Base-by-base conservation (phyloP, 331 rosid genomes). In the Stylosanthes scabra region DNA sequence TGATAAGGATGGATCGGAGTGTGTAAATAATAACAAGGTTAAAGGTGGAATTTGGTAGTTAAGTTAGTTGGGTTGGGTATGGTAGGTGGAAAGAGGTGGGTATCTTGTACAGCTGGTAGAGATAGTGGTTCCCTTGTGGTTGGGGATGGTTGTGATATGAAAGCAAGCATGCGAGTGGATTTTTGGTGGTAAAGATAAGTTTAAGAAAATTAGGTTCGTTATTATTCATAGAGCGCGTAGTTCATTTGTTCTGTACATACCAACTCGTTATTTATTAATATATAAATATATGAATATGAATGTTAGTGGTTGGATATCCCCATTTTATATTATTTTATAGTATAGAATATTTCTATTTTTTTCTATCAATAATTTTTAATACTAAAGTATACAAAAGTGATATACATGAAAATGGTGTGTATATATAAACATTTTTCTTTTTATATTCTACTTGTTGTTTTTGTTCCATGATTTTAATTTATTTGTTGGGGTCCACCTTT, bases 1-100 rank as follows among this genome's bases (percentile, higher is more conserved):
- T 86, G 74, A 8, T 85, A 72, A 9, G 72, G 80, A 63, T 82
- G 59, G 81, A 63, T 82, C 59, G 81, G 58, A 85, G 73, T 75
- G 86, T 89, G 97, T 90, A 90, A 83, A 88, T 81, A 91, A 88
- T 81, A 91, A 69, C 63, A 63, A 70, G 68, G 63, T 83, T 34
- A 49, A 68, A 50, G 90, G 78, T 70, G 83, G 84, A 83, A 83
- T 83, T 86, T 84, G 87, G 83, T 71, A 60, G 84, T 83, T 79
- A 75, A 74, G 85, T 74, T 71, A 44, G 79, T 80, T 54, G 76
- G 68, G 81, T 88, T 86, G 88, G 84, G 88, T 86, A 82, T 81
- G 88, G 88, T 88, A 72, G 86, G 88, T 74, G 74, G 66, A 72
- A 74, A 59, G 57, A 20, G 72, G 59, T 67, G 9, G 72, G 56